Evolutionary conservation across 768 basidiomycete genomes (phyloP).

Genomic region (Cantharellus cinnabarinus): DNA sequence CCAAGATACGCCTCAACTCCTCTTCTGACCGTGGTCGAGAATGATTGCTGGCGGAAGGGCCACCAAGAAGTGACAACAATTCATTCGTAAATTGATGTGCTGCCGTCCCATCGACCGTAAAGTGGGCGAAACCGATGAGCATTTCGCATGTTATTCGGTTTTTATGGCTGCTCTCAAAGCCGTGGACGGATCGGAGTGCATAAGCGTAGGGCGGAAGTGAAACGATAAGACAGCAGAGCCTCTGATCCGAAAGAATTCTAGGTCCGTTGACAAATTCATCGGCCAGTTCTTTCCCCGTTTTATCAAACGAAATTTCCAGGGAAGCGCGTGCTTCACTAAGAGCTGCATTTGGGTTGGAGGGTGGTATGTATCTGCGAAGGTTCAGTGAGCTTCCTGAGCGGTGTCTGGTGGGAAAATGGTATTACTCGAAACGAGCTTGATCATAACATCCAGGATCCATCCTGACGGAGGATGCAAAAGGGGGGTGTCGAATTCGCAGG

Average conservation of each 20-base stretch:
- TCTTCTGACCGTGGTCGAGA: slow-evolving; percentile 4
- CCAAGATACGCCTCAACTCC: slow-evolving; percentile 5
- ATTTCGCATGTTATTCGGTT: slow-evolving; percentile 21
- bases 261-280: slow-evolving; percentile 58
- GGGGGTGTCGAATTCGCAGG: slow-evolving; percentile 45
- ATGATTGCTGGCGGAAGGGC: background rate
- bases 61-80: slow-evolving; percentile 44
- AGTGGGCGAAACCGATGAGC: slow-evolving; percentile 59
- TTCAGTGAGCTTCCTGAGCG: background rate
- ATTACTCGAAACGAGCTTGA: background rate
- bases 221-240: slow-evolving; percentile 42
- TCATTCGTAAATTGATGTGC: slow-evolving; percentile 67
- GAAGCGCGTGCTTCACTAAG: slow-evolving; percentile 13
- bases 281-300: slow-evolving; percentile 23
- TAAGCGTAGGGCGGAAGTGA: slow-evolving; percentile 8
- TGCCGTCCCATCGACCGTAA: slow-evolving; percentile 75
- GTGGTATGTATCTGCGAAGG: background rate
- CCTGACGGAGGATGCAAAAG: slow-evolving; percentile 38
- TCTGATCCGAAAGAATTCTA: slow-evolving; percentile 43
- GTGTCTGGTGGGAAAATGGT: background rate
- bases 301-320: slow-evolving; percentile 26
- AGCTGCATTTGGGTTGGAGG: background rate
- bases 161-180: too few species aligned
- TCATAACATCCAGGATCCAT: background rate
- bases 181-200: too few species aligned